A percentile compares a stretch with the other conserved stretches of the same genome.
phyloP scores from a whole-genome alignment of 805 yeast species.

The Candida pseudofarinosa region DNA sequence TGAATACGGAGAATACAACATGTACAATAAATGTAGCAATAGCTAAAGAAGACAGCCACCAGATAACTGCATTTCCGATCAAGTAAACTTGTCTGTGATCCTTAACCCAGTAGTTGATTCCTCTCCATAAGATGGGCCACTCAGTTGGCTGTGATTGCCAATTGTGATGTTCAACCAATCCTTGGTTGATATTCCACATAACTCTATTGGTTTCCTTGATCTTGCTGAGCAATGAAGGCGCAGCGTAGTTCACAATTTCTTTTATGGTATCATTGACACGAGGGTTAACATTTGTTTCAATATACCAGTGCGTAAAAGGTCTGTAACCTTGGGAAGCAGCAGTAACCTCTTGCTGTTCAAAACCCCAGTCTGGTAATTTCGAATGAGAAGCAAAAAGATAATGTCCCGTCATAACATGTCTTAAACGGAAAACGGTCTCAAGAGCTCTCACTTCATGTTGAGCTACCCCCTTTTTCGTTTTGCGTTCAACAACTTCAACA shows the following conservation, averaged over 20 bases:
- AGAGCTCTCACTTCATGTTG: conserved; percentile 58
- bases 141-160: conserved; percentile 68
- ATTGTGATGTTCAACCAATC: conserved; percentile 63
- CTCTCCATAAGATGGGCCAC: conserved; percentile 75
- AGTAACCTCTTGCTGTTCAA: conserved; percentile 80
- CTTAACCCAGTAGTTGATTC: conserved; percentile 76
- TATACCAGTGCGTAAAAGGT: conserved; percentile 63
- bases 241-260: conserved; percentile 43
- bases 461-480: conserved; percentile 49
- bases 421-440: conserved; percentile 66
- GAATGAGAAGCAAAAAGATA: conserved; percentile 71
- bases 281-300: conserved; percentile 64
- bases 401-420: conserved; percentile 78
- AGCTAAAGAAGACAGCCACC: conserved; percentile 69
- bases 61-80: conserved; percentile 72
- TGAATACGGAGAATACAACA: conserved; percentile 42
- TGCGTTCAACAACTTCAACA: conserved; percentile 62
- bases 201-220: conserved; percentile 60
- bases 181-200: conserved; percentile 77
- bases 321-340: conserved; percentile 68
- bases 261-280: conserved; percentile 26
- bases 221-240: conserved; percentile 53
- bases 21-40: conserved; percentile 49
- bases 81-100: conserved; percentile 61
- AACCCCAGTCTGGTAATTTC: conserved; percentile 80